A percentile compares a stretch with the other conserved stretches of the same genome.
These are phyloP conservation scores for Vitis riparia DNA, from an alignment of 164 flowering plant genomes.

Conservation along the genomic window DNA sequence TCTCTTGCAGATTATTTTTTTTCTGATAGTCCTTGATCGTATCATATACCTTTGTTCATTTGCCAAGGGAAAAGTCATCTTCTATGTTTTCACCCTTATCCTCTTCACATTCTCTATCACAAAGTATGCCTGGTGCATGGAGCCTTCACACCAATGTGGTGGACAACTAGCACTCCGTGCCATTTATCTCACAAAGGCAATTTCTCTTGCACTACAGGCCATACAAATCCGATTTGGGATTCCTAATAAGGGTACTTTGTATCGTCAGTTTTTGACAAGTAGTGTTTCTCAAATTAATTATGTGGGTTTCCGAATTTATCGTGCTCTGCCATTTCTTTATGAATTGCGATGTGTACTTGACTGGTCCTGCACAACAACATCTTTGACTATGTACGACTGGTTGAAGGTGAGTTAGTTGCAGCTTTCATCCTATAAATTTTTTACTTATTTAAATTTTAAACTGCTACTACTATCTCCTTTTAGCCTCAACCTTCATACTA, in stretches of 20 bases:
- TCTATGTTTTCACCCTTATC: slow-evolving; percentile 61
- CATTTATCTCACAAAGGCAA: slow-evolving; percentile 71
- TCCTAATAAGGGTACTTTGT: slow-evolving; percentile 82
- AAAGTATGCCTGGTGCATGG: slow-evolving; percentile 75
- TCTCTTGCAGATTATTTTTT: slow-evolving; percentile 66
- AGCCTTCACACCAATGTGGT: slow-evolving; percentile 42
- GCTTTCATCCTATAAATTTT: background rate
- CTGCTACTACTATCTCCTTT: background rate
- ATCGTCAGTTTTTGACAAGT: slow-evolving; percentile 81
- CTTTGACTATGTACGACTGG: slow-evolving; percentile 93
- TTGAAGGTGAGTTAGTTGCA: slow-evolving; percentile 52
- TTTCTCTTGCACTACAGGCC: slow-evolving; percentile 79
- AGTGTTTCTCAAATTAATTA: slow-evolving; percentile 59
- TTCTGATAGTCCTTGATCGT: slow-evolving; percentile 86
- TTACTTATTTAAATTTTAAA: background rate
- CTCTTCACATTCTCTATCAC: slow-evolving; percentile 70
- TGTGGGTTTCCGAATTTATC: slow-evolving; percentile 74
- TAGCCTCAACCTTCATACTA: background rate
- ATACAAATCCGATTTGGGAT: slow-evolving; percentile 76
- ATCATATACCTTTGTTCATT: slow-evolving; percentile 79
- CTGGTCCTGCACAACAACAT: slow-evolving; percentile 91
- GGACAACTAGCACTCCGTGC: slow-evolving; percentile 76
- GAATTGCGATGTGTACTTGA: slow-evolving; percentile 87
- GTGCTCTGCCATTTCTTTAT: slow-evolving; percentile 83
- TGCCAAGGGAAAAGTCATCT: slow-evolving; percentile 71